Conservation (phyloP, 805 yeast species). For the Scheffersomyces spartinae region DNA sequence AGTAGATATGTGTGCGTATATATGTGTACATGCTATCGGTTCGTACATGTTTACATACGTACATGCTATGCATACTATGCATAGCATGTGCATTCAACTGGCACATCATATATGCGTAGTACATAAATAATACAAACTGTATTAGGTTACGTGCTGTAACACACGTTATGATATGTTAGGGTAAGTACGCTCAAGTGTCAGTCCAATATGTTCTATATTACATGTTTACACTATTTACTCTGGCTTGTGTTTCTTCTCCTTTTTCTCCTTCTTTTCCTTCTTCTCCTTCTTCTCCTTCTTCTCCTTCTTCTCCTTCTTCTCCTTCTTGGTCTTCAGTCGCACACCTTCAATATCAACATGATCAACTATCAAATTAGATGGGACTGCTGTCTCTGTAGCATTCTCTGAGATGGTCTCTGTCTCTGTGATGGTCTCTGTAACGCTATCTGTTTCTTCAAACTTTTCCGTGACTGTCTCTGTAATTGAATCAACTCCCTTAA, state of each 20-base stretch:
- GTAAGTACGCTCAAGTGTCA: too few species aligned
- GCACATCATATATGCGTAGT: too few species aligned
- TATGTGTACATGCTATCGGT: neutral
- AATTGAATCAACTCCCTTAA: slow-evolving; percentile 6
- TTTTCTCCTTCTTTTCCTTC: slow-evolving; percentile 7
- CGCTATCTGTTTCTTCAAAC: slow-evolving; percentile 3
- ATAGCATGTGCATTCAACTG: too few species aligned
- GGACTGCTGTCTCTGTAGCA: slow-evolving; percentile 1
- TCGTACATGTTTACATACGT: neutral
- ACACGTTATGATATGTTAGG: too few species aligned
- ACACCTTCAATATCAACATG: slow-evolving; percentile 21
- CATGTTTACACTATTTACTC: slow-evolving; percentile 4
- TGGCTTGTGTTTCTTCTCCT: slow-evolving; percentile 6
- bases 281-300: slow-evolving; percentile 6
- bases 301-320: slow-evolving; percentile 3
- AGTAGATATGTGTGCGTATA: slow-evolving; percentile 15
- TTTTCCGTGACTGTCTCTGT: slow-evolving; percentile 5
- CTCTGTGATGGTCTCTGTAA: slow-evolving; percentile 3
- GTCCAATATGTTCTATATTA: slow-evolving; percentile 2
- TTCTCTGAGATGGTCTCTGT: slow-evolving; percentile 1
- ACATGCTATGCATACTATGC: too few species aligned
- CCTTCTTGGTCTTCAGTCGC: slow-evolving; percentile 3
- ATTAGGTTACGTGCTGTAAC: too few species aligned
- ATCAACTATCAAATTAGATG: slow-evolving; percentile 26
- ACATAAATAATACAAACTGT: too few species aligned